Percentiles rank a stretch among this genome's conserved stretches.
Evolutionary conservation across 2,329 filamentous ascomycete genomes (phyloP).

Genomic region (Fusarium euwallaceae): DNA sequence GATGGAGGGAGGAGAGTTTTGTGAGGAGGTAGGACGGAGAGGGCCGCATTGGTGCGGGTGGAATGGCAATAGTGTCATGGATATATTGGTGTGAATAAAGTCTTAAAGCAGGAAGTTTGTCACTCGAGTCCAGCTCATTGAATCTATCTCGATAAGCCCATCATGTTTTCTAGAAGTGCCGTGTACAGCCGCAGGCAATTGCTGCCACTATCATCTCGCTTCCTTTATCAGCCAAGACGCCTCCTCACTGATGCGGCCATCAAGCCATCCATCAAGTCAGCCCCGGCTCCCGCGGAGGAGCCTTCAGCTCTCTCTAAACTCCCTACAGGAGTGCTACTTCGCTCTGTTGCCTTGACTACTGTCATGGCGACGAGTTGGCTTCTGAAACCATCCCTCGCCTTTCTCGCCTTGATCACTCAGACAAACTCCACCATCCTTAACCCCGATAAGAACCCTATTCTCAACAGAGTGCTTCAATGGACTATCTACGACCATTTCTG

Average conservation of each 20-base stretch:
- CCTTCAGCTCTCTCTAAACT: slow-evolving; percentile 36
- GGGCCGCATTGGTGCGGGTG: background rate
- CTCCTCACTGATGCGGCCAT: slow-evolving; percentile 20
- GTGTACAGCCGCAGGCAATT: background rate
- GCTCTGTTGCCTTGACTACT: slow-evolving; percentile 45
- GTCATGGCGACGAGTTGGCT: slow-evolving; percentile 46
- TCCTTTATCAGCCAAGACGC: background rate
- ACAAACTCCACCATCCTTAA: slow-evolving; percentile 55
- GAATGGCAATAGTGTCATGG: background rate
- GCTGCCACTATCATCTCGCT: background rate
- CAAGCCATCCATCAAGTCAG: slow-evolving; percentile 20
- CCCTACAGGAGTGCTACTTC: slow-evolving; percentile 39
- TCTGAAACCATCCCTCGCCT: slow-evolving; percentile 42
- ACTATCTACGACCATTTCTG: slow-evolving; percentile 70
- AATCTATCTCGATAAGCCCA: background rate
- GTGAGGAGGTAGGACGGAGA: background rate
- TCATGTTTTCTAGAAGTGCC: slow-evolving; percentile 18
- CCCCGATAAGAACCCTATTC: slow-evolving; percentile 55
- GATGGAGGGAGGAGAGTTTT: background rate
- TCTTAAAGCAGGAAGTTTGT: background rate
- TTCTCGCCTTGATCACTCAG: slow-evolving; percentile 41
- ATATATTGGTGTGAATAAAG: slow-evolving; percentile 3
- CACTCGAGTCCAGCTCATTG: background rate
- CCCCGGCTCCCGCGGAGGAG: background rate
- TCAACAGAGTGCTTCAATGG: slow-evolving; percentile 59